Conservation (phyloP, 352 stramenopile species). For the Detonula confervacea region DNA sequence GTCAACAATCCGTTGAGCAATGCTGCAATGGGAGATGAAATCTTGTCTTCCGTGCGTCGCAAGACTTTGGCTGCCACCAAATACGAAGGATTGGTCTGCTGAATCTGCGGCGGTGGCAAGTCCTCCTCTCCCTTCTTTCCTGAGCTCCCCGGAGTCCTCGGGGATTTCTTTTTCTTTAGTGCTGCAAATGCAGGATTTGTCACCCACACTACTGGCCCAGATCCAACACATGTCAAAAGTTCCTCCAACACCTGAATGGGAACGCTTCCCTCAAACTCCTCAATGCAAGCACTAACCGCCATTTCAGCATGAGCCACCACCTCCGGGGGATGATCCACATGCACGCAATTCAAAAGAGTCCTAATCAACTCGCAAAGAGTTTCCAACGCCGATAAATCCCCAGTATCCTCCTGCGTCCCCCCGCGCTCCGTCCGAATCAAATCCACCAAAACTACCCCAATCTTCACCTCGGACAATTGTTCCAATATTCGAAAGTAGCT, state of each 20-base stretch:
- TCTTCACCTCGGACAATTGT: conserved; percentile 77
- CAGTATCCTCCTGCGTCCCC: background rate
- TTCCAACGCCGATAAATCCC: conserved; percentile 49
- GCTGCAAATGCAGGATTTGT: conserved; percentile 46
- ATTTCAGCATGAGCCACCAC: conserved; percentile 56
- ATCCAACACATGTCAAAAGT: conserved; percentile 64
- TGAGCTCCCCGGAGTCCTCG: background rate
- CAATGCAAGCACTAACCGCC: conserved; percentile 64
- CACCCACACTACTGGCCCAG: conserved; percentile 62
- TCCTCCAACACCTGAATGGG: conserved; percentile 77
- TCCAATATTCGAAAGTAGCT: conserved; percentile 73
- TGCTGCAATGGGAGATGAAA: conserved; percentile 64
- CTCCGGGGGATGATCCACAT: conserved; percentile 68
- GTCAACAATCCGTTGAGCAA: conserved; percentile 77
- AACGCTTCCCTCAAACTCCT: conserved; percentile 74
- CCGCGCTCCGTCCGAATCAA: conserved; percentile 41
- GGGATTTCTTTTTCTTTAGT: conserved; percentile 27
- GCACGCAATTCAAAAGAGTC: conserved; percentile 61
- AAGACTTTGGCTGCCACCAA: conserved; percentile 67
- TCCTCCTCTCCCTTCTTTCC: conserved; percentile 4
- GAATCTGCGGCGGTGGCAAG: conserved; percentile 45
- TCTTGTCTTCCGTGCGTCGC: conserved; percentile 58
- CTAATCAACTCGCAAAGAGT: conserved; percentile 64
- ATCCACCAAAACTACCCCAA: conserved; percentile 80
- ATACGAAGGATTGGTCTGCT: conserved; percentile 74